phyloP scores from a whole-genome alignment of 352 stramenopile genomes.

The Phytophthora hibernalis region DNA sequence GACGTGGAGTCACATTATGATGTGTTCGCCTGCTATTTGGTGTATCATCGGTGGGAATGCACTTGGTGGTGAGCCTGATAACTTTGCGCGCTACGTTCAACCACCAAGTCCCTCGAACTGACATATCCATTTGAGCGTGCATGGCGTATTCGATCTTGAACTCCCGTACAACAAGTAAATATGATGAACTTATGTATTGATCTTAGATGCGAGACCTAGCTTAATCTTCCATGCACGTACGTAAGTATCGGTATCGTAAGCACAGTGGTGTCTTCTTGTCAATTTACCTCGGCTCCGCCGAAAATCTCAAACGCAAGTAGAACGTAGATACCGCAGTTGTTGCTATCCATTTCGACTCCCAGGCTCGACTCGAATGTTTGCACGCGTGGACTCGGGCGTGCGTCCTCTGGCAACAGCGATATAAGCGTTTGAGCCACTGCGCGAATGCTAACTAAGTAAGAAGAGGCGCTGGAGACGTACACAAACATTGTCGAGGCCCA shows the following conservation, averaged over 20 bases:
- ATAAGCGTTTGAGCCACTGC: conserved; percentile 2
- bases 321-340: conserved; percentile 25
- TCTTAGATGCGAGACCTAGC: not conserved
- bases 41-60: too few relatives aligned
- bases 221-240: conserved; percentile 1
- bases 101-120: too few relatives aligned
- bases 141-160: too few relatives aligned
- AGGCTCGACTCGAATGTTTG: not conserved
- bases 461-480: conserved; percentile 20
- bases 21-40: too few relatives aligned
- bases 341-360: conserved; percentile 16
- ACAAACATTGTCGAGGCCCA: conserved; percentile 5
- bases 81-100: too few relatives aligned
- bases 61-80: too few relatives aligned
- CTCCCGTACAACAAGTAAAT: not conserved
- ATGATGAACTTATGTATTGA: not conserved
- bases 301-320: conserved; percentile 20
- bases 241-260: conserved; percentile 3
- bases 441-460: not conserved
- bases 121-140: too few relatives aligned
- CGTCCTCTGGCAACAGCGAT: not conserved
- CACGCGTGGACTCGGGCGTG: not conserved
- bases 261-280: conserved; percentile 1
- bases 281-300: not conserved
- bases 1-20: too few relatives aligned